Evolutionary conservation across 495 filamentous ascomycete species (phyloP).

Genomic region (Neurospora sp.): DNA sequence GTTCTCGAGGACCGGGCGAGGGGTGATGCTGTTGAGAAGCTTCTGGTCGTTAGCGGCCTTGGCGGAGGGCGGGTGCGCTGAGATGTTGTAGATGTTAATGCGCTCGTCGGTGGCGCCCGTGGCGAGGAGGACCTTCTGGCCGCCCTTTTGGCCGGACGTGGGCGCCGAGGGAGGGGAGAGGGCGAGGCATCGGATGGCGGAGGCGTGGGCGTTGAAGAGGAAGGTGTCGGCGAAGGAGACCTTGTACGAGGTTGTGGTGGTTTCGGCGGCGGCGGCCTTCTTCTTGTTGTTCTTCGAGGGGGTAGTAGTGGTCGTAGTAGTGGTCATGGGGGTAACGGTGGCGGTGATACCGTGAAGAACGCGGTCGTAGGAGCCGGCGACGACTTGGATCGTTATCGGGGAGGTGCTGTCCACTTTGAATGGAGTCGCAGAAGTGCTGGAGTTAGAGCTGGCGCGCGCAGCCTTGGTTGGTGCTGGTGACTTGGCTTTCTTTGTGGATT

Average conservation of each 20-base stretch:
- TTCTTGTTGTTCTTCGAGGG: conserved; percentile 7
- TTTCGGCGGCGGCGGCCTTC: background rate
- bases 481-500: conserved; percentile 32
- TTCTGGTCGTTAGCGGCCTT: conserved; percentile 33
- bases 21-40: conserved; percentile 49
- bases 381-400: conserved; percentile 64
- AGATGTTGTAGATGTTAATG: conserved; percentile 89
- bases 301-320: background rate
- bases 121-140: conserved; percentile 71
- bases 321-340: conserved; percentile 39
- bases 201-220: conserved; percentile 86
- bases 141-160: conserved; percentile 32
- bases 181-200: conserved; percentile 81
- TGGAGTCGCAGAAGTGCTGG: background rate
- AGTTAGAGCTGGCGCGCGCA: background rate
- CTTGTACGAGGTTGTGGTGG: conserved; percentile 8
- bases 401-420: conserved; percentile 20
- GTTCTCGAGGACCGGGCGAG: conserved; percentile 67
- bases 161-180: conserved; percentile 67
- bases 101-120: conserved; percentile 86
- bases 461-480: conserved; percentile 3
- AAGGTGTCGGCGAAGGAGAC: conserved; percentile 85
- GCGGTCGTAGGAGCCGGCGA: conserved; percentile 91
- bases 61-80: conserved; percentile 51
- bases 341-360: conserved; percentile 87